Conservation (phyloP, 2,329 filamentous ascomycete genomes). For the Fusarium oxysporum region DNA sequence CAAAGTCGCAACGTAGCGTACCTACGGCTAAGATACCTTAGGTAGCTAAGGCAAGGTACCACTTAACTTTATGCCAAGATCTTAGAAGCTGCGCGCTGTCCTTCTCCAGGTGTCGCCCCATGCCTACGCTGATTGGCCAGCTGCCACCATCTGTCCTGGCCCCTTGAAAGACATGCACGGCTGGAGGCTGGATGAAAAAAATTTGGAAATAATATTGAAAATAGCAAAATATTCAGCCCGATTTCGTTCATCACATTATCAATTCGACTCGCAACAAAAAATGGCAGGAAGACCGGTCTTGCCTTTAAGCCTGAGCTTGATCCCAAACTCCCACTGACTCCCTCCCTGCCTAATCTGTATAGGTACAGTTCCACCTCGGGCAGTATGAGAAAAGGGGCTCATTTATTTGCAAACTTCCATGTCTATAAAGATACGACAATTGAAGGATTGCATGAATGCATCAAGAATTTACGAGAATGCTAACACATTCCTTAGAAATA, state of each 20-base stretch:
- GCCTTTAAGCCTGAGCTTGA: not conserved
- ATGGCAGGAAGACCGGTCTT: not conserved
- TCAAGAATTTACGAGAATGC: not conserved
- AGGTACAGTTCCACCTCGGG: not conserved
- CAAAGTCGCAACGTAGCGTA: conserved; percentile 31
- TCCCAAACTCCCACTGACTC: not conserved
- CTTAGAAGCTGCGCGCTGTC: conserved; percentile 37
- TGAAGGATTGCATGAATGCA: not conserved
- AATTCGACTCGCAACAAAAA: not conserved
- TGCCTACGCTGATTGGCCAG: conserved; percentile 42
- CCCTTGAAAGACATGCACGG: not conserved
- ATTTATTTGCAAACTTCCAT: not conserved
- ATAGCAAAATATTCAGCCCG: not conserved
- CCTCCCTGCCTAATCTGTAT: not conserved
- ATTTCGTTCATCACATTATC: not conserved
- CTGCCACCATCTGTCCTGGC: conserved; percentile 9
- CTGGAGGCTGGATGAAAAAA: not conserved
- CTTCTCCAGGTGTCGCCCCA: conserved; percentile 46
- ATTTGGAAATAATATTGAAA: not conserved
- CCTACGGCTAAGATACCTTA: conserved; percentile 1
- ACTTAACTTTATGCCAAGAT: conserved; percentile 18
- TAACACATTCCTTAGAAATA: not conserved
- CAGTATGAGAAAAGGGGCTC: not conserved
- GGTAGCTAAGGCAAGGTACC: conserved; percentile 32
- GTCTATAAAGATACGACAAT: not conserved